A percentile compares a stretch with the other conserved stretches of the same genome.
Evolutionary conservation across 805 yeast species (phyloP).

Genomic region (Ogataea siamensis): DNA sequence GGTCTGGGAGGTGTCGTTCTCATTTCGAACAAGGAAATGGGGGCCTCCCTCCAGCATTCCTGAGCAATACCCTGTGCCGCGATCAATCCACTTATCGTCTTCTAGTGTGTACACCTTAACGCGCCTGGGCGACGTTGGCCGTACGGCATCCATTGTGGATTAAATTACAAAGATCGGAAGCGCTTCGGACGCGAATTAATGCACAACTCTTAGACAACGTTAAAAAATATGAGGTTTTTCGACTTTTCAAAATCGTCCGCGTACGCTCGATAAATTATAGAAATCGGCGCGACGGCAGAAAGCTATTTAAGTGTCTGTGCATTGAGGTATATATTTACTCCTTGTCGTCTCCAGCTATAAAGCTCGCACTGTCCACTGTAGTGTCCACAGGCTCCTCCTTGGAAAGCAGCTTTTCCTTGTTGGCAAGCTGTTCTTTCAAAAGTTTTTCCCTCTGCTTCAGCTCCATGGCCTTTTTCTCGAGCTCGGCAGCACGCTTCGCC

Average conservation of each 20-base stretch:
- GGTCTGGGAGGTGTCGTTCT: conserved; percentile 54
- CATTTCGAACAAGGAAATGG: conserved; percentile 69
- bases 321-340: conserved; percentile 1
- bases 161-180: conserved; percentile 2
- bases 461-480: conserved; percentile 72
- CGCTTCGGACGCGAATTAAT: not conserved
- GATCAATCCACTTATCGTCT: conserved; percentile 84
- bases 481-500: conserved; percentile 68
- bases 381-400: conserved; percentile 8
- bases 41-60: conserved; percentile 63
- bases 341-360: conserved; percentile 23
- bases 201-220: not conserved
- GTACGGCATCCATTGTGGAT: conserved; percentile 19
- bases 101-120: conserved; percentile 88
- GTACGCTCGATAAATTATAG: not conserved
- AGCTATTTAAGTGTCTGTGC: not conserved
- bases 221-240: conserved; percentile 4
- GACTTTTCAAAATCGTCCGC: conserved; percentile 6
- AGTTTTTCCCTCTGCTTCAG: conserved; percentile 64
- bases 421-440: conserved; percentile 41
- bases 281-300: conserved; percentile 6
- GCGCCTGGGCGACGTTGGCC: conserved; percentile 54
- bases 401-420: conserved; percentile 11
- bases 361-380: conserved; percentile 17
- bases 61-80: conserved; percentile 87